A percentile compares a stretch with the other conserved stretches of the same genome.
phyloP scores from a whole-genome alignment of 768 basidiomycete species.

The Dacryopinax primogenitus region DNA sequence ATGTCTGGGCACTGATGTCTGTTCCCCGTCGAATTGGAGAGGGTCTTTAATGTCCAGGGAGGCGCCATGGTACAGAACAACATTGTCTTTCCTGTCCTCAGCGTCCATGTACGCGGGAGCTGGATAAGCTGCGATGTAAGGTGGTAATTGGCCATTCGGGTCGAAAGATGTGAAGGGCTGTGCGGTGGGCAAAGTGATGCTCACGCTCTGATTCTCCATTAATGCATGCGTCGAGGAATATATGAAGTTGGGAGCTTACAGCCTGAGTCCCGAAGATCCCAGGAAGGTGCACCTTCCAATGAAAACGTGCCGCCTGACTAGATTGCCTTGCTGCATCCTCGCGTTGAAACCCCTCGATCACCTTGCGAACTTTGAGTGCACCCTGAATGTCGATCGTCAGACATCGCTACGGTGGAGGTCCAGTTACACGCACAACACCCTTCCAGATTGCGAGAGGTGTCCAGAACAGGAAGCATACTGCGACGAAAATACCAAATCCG shows the following conservation, averaged over 20 bases:
- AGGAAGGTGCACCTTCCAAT: not conserved
- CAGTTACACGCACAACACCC: not conserved
- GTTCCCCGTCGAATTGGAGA: not conserved
- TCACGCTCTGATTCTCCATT: not conserved
- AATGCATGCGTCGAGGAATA: not conserved
- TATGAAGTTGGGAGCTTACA: not conserved
- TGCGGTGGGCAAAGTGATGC: not conserved
- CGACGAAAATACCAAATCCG: not conserved
- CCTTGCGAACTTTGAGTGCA: not conserved
- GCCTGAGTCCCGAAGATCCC: not conserved
- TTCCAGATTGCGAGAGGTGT: not conserved
- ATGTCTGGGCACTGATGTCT: not conserved
- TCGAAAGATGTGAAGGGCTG: not conserved
- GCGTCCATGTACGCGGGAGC: not conserved
- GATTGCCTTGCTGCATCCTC: not conserved
- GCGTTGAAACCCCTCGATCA: not conserved
- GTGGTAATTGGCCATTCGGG: not conserved
- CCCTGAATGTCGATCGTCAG: not conserved
- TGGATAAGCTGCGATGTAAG: not conserved
- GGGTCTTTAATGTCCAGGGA: not conserved
- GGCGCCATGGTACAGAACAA: not conserved
- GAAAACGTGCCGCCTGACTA: not conserved
- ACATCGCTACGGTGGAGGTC: not conserved
- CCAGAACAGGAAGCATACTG: not conserved
- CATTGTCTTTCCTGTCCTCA: not conserved